A percentile compares a stretch with the other conserved stretches of the same genome.
Conservation (phyloP, 176 grass and related monocot genomes). For the Rhynchospora tenuis region DNA sequence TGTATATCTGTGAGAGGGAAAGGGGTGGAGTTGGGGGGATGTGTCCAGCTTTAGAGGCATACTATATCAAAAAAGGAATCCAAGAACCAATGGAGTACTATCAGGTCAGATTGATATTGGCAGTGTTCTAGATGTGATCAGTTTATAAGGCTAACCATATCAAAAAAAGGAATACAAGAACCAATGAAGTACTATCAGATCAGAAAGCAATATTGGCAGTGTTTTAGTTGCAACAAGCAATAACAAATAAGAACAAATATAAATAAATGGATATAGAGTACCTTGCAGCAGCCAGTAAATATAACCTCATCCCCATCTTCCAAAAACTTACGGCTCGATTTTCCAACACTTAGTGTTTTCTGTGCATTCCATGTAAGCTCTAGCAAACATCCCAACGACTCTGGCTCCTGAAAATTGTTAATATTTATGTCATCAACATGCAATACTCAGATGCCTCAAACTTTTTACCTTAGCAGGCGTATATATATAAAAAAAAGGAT, state of each 20-base stretch:
- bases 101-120: background rate
- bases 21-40: too few relatives aligned
- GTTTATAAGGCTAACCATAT: background rate
- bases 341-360: slow-evolving; percentile 56
- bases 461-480: background rate
- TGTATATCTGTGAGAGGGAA: background rate
- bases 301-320: slow-evolving; percentile 97
- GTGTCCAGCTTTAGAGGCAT: too few relatives aligned
- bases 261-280: slow-evolving; percentile 2
- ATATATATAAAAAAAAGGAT: background rate
- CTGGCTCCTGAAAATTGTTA: slow-evolving; percentile 51
- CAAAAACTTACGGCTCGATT: slow-evolving; percentile 57
- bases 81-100: background rate
- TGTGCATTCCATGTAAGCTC: slow-evolving; percentile 91
- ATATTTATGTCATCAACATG: background rate
- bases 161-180: background rate
- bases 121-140: too few relatives aligned
- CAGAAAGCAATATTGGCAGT: background rate
- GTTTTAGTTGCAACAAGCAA: background rate
- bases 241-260: background rate
- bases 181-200: background rate
- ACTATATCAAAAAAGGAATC: background rate
- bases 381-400: slow-evolving; percentile 76
- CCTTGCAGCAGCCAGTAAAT: slow-evolving; percentile 87
- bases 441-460: background rate